Evolutionary conservation across 2,329 filamentous ascomycete genomes (phyloP), one percentile per base, ranked within the genome.

Genomic region (Colletotrichum acutatum): DNA sequence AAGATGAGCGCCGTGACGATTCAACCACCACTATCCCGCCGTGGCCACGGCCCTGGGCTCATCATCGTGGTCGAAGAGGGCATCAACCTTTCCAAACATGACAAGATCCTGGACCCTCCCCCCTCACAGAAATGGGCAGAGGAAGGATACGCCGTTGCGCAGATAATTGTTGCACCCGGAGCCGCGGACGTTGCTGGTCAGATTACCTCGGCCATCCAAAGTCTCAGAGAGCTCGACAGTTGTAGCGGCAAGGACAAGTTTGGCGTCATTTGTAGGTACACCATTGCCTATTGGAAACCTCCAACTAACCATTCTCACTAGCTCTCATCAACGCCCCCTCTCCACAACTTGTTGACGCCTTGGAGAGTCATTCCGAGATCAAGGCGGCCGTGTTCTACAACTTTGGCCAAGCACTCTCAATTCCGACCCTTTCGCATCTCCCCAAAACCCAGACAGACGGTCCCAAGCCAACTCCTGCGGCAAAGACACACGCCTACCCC

Each of bases 71-170:
- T 71, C 2, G 71, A 72, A 24, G 34, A 67, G 11, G 65, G 65
- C 16, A 5, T 68, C 61, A 3, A 72, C 22, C 53, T 74, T 3
- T 62, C 71, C 28, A 74, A 71, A 52, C 71, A 74, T 8, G 62
- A 71, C 24, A 49, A 16, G 42, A 79, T 76, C 24, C 68, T 68
- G 63, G 77, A 78, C 75, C 81, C 69, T 72, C 84, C 85, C 66
- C 91, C 91, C 0, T 84, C 87, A 9, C 89, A 90, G 0, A 94
- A 94, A 80, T 94, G 92, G 92, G 91, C 91, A 0, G 92, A 94
- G 78, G 92, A 94, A 78, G 90, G 92, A 0, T 93, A 89, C 75
- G 84, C 88, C 0, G 90, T 93, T 3, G 89, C 84, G 0, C 87
- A 92, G 78, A 78, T 93, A 14, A 3, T 52, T 5, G 57, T 74